A percentile compares a stretch with the other conserved stretches of the same genome.
These are phyloP conservation scores for Hypholoma sublateritium DNA, from an alignment of 768 basidiomycete genomes.

Conservation along the genomic window DNA sequence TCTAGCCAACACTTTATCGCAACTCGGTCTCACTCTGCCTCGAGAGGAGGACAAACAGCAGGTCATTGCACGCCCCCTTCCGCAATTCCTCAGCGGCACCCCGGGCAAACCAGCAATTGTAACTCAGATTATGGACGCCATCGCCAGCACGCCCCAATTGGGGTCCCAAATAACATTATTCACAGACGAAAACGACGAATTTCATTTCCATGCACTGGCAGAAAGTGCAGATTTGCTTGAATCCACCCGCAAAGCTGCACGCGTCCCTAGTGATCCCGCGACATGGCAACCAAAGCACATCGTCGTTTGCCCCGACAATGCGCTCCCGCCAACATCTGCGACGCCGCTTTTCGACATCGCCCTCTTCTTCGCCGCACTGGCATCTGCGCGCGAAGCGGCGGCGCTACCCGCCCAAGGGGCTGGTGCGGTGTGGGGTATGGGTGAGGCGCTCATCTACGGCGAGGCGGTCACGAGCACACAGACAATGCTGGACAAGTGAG, in stretches of 20 bases:
- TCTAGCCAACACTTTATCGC: conserved; percentile 30
- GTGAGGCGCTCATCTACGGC: conserved; percentile 81
- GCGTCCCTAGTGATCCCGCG: conserved; percentile 25
- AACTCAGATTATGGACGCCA: conserved; percentile 33
- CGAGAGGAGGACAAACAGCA: conserved; percentile 27
- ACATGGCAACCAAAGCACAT: conserved; percentile 53
- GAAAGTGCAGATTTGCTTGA: conserved; percentile 31
- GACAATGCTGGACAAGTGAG: conserved; percentile 87
- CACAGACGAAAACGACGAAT: conserved; percentile 70
- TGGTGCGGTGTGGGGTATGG: conserved; percentile 49
- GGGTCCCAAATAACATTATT: conserved; percentile 37
- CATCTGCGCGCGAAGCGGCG: conserved; percentile 26
- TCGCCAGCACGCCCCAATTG: conserved; percentile 29
- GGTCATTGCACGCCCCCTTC: conserved; percentile 44
- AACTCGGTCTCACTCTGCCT: conserved; percentile 42
- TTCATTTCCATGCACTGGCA: conserved; percentile 50
- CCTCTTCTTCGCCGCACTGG: conserved; percentile 58
- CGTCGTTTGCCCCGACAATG: conserved; percentile 47
- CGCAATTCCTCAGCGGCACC: conserved; percentile 57
- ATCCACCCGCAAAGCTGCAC: conserved; percentile 23
- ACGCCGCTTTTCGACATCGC: conserved; percentile 76
- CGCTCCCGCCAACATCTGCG: conserved; percentile 46
- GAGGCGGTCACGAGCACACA: conserved; percentile 94
- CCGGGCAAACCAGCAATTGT: conserved; percentile 42
- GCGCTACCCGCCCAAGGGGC: conserved; percentile 14